Base-by-base conservation (phyloP, 176 grass and related monocot species). In the Elymus sibiricus region DNA sequence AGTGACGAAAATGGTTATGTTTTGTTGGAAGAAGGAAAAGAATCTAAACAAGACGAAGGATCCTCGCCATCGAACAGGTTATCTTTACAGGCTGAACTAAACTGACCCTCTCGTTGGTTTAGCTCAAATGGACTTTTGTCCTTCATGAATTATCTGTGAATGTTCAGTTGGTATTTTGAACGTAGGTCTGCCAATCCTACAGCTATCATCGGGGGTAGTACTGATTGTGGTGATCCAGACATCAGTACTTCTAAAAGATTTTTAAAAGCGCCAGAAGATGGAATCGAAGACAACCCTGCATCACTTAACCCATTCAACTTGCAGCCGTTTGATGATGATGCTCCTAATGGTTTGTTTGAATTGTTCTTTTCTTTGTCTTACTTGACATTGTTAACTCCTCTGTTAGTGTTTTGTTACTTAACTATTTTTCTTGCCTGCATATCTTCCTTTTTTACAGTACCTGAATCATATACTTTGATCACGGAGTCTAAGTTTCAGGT, bases 401-500 rank as follows among this genome's bases (percentile, higher is more conserved):
- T 86, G 11, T 11, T 83, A 79, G 15, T 12, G 31, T 74, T 60
- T 82, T 22, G 11, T 75, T 88, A 62, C 77, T 76, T 51, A 53
- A 85, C 32, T 84, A 61, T 80, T 79, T 86, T 89, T 7, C 44
- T 86, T 25, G 60, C 51, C 47, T 11, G 22, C 68, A 8, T 77
- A 35, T 62, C 81, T 40, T 59, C 28, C 82, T 43, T 90, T 86
- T 78, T 79, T 62, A n/a, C 90, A 99, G 97, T 99, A 74, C 77
- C 92, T 22, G 92, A 97, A 42, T 81, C 79, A 70, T 99, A 89
- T 78, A 90, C 90, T 47, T 74, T 94, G 82, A 72, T 99, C 58
- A 70, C 77, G 7, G 94, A 97, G 83, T 87, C 92, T 29, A 97
- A 94, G 31, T 97, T 97, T 89, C 83, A 74, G 90, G 97, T 99